Conservation (phyloP, 352 stramenopile species). For the Phytophthora brassicae region DNA sequence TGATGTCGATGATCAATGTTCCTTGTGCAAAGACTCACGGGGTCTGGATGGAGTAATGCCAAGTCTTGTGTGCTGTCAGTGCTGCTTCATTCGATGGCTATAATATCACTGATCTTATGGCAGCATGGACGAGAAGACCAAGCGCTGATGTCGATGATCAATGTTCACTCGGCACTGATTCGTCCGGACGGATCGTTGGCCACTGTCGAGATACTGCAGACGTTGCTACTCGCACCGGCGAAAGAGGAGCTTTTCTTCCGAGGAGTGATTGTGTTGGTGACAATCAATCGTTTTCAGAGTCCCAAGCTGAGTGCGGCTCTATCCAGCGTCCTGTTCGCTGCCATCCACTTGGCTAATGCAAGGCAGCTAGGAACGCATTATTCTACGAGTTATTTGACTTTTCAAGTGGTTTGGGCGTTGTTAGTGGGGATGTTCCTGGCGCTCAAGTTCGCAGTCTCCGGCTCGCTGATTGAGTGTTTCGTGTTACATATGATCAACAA, state of each 20-base stretch:
- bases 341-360: constrained; percentile 48
- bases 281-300: constrained; percentile 43
- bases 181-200: constrained; percentile 12
- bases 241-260: constrained; percentile 75
- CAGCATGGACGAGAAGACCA: constrained; percentile 8
- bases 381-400: constrained; percentile 34
- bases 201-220: constrained; percentile 18
- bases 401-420: constrained; percentile 46
- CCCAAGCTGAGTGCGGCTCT: constrained; percentile 25
- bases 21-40: constrained; percentile 19
- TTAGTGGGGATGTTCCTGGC: constrained; percentile 53
- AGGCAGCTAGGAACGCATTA: constrained; percentile 25
- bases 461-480: constrained; percentile 55
- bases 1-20: constrained; percentile 33
- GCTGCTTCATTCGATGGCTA: constrained; percentile 13
- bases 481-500: constrained; percentile 69
- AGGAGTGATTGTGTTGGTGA: constrained; percentile 45
- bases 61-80: constrained; percentile 18
- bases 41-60: constrained; percentile 5
- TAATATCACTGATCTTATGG: constrained; percentile 8
- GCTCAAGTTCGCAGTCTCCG: constrained; percentile 33
- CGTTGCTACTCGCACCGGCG: constrained; percentile 43
- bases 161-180: constrained; percentile 17
- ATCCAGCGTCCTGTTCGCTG: constrained; percentile 49
- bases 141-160: constrained; percentile 28